phyloP scores from a whole-genome alignment of 2,329 filamentous ascomycete genomes.

The Pseudogymnoascus sp. region DNA sequence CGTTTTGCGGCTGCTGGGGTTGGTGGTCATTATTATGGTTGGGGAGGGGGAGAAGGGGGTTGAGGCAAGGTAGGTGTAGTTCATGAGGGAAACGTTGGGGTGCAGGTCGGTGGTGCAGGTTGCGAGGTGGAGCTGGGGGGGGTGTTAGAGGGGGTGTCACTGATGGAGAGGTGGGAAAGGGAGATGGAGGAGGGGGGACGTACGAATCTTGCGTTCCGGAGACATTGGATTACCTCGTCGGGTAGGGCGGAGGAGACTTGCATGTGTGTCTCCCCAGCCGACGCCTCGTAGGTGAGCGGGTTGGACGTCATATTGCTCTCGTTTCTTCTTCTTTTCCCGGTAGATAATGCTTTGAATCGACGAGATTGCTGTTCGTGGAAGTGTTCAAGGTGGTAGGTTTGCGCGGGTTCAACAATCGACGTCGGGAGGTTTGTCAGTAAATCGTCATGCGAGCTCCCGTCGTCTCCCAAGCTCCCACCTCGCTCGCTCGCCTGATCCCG shows the following conservation, averaged over 20 bases:
- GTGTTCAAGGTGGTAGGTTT: background rate
- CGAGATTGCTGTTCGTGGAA: background rate
- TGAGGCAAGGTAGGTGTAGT: constrained; percentile 89
- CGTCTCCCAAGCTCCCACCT: background rate
- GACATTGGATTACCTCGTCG: constrained; percentile 75
- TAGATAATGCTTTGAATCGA: background rate
- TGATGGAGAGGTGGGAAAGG: background rate
- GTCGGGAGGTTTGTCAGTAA: background rate
- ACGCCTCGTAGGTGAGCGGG: constrained; percentile 66
- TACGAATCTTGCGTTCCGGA: constrained; percentile 93
- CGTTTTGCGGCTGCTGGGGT: constrained; percentile 68
- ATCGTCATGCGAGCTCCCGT: background rate
- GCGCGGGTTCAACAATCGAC: background rate
- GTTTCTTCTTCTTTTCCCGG: background rate
- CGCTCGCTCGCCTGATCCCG: background rate
- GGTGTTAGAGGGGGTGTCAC: background rate
- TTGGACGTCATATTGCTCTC: constrained; percentile 47
- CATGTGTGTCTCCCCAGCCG: constrained; percentile 61
- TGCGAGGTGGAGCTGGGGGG: constrained; percentile 78
- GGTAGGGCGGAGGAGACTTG: constrained; percentile 64
- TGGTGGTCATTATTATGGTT: constrained; percentile 93
- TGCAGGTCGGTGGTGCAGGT: constrained; percentile 68
- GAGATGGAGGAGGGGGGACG: constrained; percentile 22
- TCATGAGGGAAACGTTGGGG: constrained; percentile 95
- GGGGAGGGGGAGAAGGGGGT: constrained; percentile 61